Percentiles rank a stretch among this genome's conserved stretches.
These are phyloP conservation scores for Phytophthora parvispora DNA, from an alignment of 352 stramenopile species.

Conservation along the genomic window DNA sequence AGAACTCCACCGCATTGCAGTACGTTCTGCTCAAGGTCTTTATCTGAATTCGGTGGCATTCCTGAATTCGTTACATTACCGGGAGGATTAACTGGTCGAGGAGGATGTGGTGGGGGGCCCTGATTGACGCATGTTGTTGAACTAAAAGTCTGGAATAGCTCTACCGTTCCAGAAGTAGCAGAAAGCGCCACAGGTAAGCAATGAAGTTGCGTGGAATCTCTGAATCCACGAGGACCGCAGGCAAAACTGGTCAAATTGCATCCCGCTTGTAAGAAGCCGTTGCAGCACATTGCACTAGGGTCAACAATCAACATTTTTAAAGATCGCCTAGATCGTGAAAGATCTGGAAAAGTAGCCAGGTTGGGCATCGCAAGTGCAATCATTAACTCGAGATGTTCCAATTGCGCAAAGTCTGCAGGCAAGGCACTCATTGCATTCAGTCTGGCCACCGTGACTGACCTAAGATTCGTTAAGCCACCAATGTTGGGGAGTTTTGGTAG, in stretches of 20 bases:
- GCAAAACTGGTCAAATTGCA: conserved; percentile 37
- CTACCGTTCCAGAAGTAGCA: conserved; percentile 12
- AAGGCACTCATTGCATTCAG: conserved; percentile 24
- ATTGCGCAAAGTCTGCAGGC: conserved; percentile 22
- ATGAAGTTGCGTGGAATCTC: not conserved
- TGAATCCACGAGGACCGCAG: conserved; percentile 5
- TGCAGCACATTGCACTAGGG: conserved; percentile 26
- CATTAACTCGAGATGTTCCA: conserved; percentile 36
- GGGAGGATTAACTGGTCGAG: too few species aligned
- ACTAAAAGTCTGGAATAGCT: conserved; percentile 30
- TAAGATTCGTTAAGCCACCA: conserved; percentile 30
- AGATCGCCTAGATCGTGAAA: conserved; percentile 9
- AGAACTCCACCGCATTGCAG: conserved; percentile 24
- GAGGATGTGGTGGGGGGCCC: not conserved
- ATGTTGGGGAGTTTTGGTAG: conserved; percentile 31
- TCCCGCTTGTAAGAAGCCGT: conserved; percentile 36
- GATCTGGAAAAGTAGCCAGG: conserved; percentile 32
- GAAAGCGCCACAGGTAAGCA: conserved; percentile 1
- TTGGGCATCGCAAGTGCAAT: conserved; percentile 15
- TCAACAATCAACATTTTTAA: conserved; percentile 29
- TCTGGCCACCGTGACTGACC: conserved; percentile 33
- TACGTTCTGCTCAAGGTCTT: conserved; percentile 14
- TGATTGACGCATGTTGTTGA: conserved; percentile 17
- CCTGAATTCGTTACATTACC: not conserved
- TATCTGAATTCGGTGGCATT: not conserved